Evolutionary conservation across 495 filamentous ascomycete species (phyloP).

Genomic region (Tuber indicum): DNA sequence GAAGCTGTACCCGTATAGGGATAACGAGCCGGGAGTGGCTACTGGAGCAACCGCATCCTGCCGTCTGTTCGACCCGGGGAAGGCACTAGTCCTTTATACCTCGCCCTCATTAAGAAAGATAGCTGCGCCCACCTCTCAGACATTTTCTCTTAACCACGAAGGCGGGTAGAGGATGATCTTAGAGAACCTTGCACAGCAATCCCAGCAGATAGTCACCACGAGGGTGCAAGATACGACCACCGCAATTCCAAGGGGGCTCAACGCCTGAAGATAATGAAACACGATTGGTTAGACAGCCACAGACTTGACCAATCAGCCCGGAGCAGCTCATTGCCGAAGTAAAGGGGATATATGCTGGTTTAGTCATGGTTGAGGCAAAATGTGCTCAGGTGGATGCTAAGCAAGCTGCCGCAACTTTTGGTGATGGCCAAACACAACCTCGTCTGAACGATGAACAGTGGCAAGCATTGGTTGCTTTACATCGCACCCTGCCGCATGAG

Average conservation of each 20-base stretch:
- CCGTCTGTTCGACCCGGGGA: conserved; percentile 26
- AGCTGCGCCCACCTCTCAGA: not conserved
- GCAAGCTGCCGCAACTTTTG: conserved; percentile 47
- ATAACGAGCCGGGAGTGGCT: conserved; percentile 14
- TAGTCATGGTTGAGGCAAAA: conserved; percentile 74
- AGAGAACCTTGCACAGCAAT: conserved; percentile 21
- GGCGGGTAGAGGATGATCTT: conserved; percentile 28
- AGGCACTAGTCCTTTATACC: conserved; percentile 9
- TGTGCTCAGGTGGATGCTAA: conserved; percentile 66
- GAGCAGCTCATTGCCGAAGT: conserved; percentile 65
- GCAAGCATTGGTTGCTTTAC: conserved; percentile 65
- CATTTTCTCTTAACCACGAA: conserved; percentile 9
- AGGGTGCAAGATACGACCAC: not conserved
- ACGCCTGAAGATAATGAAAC: conserved; percentile 25
- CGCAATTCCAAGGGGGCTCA: conserved; percentile 1
- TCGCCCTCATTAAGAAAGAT: not conserved
- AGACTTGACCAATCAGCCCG: conserved; percentile 59
- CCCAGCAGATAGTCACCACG: conserved; percentile 8
- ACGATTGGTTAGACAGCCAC: conserved; percentile 43
- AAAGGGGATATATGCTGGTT: conserved; percentile 67
- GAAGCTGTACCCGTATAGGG: conserved; percentile 11
- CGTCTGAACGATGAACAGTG: conserved; percentile 59
- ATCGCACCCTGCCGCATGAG: conserved; percentile 66
- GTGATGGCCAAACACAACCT: conserved; percentile 38
- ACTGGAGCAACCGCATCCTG: conserved; percentile 15